Evolutionary conservation across 2,329 filamentous ascomycete species (phyloP), one percentile per base, ranked within the genome.

Genomic region (Phyllosticta ampelicida): DNA sequence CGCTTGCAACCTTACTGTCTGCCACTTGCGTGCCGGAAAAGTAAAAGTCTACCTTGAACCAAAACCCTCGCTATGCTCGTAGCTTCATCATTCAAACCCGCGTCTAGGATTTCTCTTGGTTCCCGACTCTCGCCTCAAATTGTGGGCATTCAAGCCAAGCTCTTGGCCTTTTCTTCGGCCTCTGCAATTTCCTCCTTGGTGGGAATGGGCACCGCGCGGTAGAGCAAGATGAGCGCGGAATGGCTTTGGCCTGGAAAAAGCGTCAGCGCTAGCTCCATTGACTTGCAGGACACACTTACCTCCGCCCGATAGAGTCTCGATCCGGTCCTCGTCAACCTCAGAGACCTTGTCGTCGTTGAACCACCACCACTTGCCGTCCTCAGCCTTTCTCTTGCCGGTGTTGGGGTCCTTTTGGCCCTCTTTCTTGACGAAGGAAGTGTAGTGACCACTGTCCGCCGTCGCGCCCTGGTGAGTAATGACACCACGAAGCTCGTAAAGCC

Each of bases 301-400:
- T 67, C 95, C 94, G 60, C 94, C 95, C 54, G 90, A 82, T 55
- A 99, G 80, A 3, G 86, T 87, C 70, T 92, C 88, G 64, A 99
- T 95, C 78, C 95, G 94, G 66, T 97, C 92, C 23, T 83, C 78
- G 16, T 89, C 84, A 26, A 99, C 94, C 76, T 99, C 94, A 13
- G 87, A 85, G 30, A 99, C 94, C 77, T 90, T 95, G 70, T 99
- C 92, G 67, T 99, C 94, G 73, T 99, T 97, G 80, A 99, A 99
- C 92, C 94, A 99, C 92, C 94, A 99, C 94, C 94, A 99, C 67
- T 90, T 96, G 65, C 89, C 90, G 68, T 95, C 90, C 69, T 95
- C 90, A 67, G 87, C 84, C 56, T 82, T 84, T 66, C 83, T 78
- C 77, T 90, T 89, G 64, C 89, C 90, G 19, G 86, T 89, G 67